A percentile compares a stretch with the other conserved stretches of the same genome.
phyloP scores from a whole-genome alignment of 164 flowering plant species.

The Kalanchoe fedtschenkoi region DNA sequence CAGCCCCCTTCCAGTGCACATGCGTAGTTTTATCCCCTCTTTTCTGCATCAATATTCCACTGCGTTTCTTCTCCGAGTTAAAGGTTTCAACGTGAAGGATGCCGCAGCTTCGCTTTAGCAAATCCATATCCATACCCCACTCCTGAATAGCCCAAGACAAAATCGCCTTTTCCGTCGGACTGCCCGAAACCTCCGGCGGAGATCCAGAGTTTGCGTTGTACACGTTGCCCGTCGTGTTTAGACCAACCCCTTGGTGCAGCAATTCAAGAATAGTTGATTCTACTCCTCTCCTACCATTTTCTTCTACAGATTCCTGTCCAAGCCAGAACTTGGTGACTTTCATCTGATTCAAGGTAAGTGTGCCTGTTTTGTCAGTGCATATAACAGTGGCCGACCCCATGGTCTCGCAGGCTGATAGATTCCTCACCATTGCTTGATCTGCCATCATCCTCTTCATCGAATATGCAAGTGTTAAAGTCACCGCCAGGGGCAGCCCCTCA shows the following conservation, averaged over 20 bases:
- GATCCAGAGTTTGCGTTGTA: constrained; percentile 20
- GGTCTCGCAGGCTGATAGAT: constrained; percentile 70
- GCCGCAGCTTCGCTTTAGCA: constrained; percentile 17
- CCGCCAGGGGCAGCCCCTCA: constrained; percentile 70
- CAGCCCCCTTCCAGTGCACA: constrained; percentile 81
- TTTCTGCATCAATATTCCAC: constrained; percentile 40
- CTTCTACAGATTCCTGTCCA: constrained; percentile 27
- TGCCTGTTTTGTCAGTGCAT: constrained; percentile 75
- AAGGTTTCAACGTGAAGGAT: constrained; percentile 45
- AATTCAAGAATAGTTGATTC: constrained; percentile 21
- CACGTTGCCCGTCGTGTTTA: constrained; percentile 50
- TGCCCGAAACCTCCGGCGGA: constrained; percentile 37
- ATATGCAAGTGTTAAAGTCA: constrained; percentile 64
- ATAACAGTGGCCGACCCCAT: constrained; percentile 74
- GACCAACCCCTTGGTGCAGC: constrained; percentile 37
- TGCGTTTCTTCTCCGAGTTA: constrained; percentile 50
- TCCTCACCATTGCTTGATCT: constrained; percentile 71
- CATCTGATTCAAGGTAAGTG: constrained; percentile 63
- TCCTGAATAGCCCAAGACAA: constrained; percentile 46
- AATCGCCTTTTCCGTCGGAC: constrained; percentile 58
- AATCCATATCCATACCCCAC: constrained; percentile 41
- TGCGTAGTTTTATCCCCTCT: constrained; percentile 21
- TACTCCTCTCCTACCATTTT: constrained; percentile 1
- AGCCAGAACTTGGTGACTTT: constrained; percentile 54
- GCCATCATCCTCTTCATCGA: constrained; percentile 81